Evolutionary conservation across 805 yeast genomes (phyloP).

Genomic region (Cyberlindnera xishuangbannaensis): DNA sequence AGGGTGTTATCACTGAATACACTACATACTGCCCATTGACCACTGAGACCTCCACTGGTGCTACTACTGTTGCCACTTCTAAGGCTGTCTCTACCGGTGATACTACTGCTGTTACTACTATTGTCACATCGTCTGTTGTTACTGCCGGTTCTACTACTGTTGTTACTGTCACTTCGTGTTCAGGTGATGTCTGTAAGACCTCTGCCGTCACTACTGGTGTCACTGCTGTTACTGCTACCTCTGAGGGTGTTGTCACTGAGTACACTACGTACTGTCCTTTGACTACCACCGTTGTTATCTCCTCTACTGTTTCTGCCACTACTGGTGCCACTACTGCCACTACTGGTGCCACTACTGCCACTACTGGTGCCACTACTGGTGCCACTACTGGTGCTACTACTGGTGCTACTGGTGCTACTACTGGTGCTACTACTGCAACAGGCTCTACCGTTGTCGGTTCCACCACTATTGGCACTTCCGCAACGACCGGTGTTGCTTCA

Average conservation of each 20-base stretch:
- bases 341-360: conserved; percentile 4
- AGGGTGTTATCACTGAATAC: conserved; percentile 1
- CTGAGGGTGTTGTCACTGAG: conserved; percentile 5
- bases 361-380: conserved; percentile 8
- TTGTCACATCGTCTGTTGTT: conserved; percentile 23
- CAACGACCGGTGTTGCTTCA: conserved; percentile 2
- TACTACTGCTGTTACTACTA: conserved; percentile 16
- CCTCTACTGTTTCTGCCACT: conserved; percentile 5
- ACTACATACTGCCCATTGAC: conserved; percentile 1
- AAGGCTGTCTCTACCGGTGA: conserved; percentile 22
- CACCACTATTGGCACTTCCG: conserved; percentile 3
- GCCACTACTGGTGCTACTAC: conserved; percentile 5
- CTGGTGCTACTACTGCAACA: conserved; percentile 4
- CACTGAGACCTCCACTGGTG: not conserved
- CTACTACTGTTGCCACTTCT: conserved; percentile 8
- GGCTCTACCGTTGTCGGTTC: conserved; percentile 7
- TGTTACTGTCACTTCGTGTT: conserved; percentile 10
- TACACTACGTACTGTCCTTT: conserved; percentile 20
- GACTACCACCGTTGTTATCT: conserved; percentile 13
- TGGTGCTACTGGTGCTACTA: conserved; percentile 5
- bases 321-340: conserved; percentile 3
- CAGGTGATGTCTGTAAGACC: conserved; percentile 4
- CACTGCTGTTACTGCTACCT: conserved; percentile 20
- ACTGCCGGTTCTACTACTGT: conserved; percentile 17
- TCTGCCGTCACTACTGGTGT: conserved; percentile 15